These are phyloP conservation scores for Exsudoporus frostii DNA, from an alignment of 768 basidiomycete species.

Conservation along the genomic window DNA sequence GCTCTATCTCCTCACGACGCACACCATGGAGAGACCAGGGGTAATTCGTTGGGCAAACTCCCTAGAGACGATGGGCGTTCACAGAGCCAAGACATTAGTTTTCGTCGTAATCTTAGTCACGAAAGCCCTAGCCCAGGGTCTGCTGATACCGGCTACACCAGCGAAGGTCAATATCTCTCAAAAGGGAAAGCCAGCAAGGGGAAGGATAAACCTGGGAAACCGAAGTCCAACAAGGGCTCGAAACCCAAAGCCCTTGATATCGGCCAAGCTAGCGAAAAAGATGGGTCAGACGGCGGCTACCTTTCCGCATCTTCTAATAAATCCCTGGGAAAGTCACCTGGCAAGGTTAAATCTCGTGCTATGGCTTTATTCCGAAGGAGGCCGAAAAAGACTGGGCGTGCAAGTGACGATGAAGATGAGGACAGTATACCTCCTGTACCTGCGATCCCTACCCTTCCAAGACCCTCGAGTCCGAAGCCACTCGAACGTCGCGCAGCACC, in stretches of 20 bases:
- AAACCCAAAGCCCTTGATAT: constrained; percentile 18
- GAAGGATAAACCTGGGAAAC: constrained; percentile 19
- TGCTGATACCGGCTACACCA: constrained; percentile 26
- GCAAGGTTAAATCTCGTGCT: constrained; percentile 30
- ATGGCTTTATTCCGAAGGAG: constrained; percentile 34
- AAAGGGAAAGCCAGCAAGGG: constrained; percentile 18
- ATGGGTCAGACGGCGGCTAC: constrained; percentile 31
- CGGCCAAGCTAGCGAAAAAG: constrained; percentile 18
- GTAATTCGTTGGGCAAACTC: background rate
- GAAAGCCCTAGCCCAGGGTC: constrained; percentile 15
- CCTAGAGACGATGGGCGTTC: constrained; percentile 13
- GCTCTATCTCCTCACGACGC: constrained; percentile 9
- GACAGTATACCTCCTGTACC: constrained; percentile 31
- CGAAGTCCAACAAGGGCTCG: constrained; percentile 15
- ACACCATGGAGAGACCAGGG: background rate
- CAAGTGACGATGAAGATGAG: constrained; percentile 33
- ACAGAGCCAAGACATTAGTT: constrained; percentile 23
- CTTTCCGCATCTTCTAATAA: constrained; percentile 34
- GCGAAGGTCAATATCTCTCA: constrained; percentile 33
- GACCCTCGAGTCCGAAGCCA: constrained; percentile 29
- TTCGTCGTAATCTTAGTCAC: constrained; percentile 6
- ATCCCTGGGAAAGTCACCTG: constrained; percentile 27
- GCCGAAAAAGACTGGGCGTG: constrained; percentile 22
- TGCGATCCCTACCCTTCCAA: constrained; percentile 25
- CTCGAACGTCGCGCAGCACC: constrained; percentile 24